Evolutionary conservation across 2,329 filamentous ascomycete genomes (phyloP), one percentile per base, ranked within the genome.

Genomic region (Exutisphaerella laricina): DNA sequence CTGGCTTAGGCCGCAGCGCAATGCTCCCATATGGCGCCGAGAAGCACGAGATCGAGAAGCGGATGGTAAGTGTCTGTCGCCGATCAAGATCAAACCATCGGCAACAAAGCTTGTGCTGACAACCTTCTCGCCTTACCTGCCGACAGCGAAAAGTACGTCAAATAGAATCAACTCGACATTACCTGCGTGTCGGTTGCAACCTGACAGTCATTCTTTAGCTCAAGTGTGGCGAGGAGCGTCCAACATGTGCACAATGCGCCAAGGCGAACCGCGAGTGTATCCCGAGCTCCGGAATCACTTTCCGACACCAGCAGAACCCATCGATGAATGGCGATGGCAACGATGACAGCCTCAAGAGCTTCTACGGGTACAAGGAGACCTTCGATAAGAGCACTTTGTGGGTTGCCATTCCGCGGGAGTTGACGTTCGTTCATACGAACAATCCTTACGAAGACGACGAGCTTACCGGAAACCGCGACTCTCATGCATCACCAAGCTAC

Each of bases 251-350:
- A 23, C 77, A 80, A 60, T 82, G 79, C 61, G 67, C 67, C 56
- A 79, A 80, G 60, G 78, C 76, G 4, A 73, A 71, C 35, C 70
- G 79, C 53, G 71, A 78, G 61, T 82, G 79, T 61, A 66, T 76
- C 33, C 75, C 75, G 17, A 78, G 75, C 56, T 77, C 78, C 49
- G 78, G 77, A 39, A 74, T 83, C 53, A 76, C 81, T 32, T 84
- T 82, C 56, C 75, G 79, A 42, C 80, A 84, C 61, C 79, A 83
- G 57, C 79, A 83, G 63, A 83, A 83, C 71, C 78, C 79, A 21
- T 81, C 78, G 14, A 79, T 82, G 78, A 82, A 82, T 46, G 72
- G 74, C 36, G 57, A 61, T 26, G 66, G 68, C 32, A 63, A 63
- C 4, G 61, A 60, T 13, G 67, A 70, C 31, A 69, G 67, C 37